A percentile compares a stretch with the other conserved stretches of the same genome.
These are phyloP conservation scores for Pseudogymnoascus sp. DNA, from an alignment of 2,329 filamentous ascomycete species.

Conservation along the genomic window DNA sequence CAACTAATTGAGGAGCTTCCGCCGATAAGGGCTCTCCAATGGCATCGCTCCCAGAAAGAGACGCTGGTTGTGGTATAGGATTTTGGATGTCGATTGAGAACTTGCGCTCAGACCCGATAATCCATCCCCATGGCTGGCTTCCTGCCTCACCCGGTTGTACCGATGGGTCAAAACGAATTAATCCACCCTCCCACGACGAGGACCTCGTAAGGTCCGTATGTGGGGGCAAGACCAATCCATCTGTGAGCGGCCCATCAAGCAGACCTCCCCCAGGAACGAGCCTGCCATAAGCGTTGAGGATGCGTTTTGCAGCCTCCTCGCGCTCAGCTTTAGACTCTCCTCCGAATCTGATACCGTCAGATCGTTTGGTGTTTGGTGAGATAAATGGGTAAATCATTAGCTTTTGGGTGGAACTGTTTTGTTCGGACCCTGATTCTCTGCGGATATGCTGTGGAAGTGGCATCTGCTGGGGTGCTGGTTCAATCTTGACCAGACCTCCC, in stretches of 20 bases:
- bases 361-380: conserved; percentile 42
- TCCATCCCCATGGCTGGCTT: conserved; percentile 55
- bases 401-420: conserved; percentile 40
- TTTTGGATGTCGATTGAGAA: conserved; percentile 67
- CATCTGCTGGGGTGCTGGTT: conserved; percentile 68
- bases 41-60: conserved; percentile 35
- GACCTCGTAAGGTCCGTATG: conserved; percentile 39
- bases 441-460: conserved; percentile 32
- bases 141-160: conserved; percentile 31
- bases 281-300: conserved; percentile 62
- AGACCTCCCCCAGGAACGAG: conserved; percentile 49
- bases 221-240: conserved; percentile 68
- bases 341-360: conserved; percentile 70
- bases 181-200: conserved; percentile 70
- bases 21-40: conserved; percentile 48
- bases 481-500: conserved; percentile 78
- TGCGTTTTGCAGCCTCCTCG: conserved; percentile 64
- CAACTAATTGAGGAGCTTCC: conserved; percentile 57
- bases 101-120: conserved; percentile 67
- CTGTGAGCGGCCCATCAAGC: conserved; percentile 76
- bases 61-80: conserved; percentile 58
- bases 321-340: conserved; percentile 77
- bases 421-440: conserved; percentile 42
- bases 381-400: conserved; percentile 79
- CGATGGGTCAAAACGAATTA: conserved; percentile 67